Conservation (phyloP, 2,329 filamentous ascomycete species). For the Taxawa tesnikishii region DNA sequence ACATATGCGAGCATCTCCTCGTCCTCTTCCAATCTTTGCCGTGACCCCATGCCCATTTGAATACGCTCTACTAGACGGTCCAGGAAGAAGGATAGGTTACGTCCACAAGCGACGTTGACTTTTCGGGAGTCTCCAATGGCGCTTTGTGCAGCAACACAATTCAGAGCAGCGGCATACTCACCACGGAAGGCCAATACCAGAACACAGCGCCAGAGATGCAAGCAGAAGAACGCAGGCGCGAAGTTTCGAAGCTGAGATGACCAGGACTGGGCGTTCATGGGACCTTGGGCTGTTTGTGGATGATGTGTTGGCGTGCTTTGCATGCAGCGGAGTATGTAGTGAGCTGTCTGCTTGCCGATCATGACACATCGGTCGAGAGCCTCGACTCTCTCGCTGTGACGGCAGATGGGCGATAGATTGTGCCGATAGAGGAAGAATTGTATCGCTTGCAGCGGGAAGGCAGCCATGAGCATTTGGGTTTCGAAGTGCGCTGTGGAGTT, state of each 20-base stretch:
- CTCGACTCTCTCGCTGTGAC: conserved; percentile 50
- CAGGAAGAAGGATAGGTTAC: conserved; percentile 72
- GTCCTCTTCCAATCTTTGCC: conserved; percentile 46
- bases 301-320: conserved; percentile 24
- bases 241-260: conserved; percentile 50
- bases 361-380: conserved; percentile 68
- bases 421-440: conserved; percentile 81
- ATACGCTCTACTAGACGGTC: conserved; percentile 49
- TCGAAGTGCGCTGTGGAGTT: conserved; percentile 56
- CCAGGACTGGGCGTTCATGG: conserved; percentile 25
- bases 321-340: conserved; percentile 57
- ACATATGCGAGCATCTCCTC: conserved; percentile 83
- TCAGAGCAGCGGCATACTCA: conserved; percentile 59
- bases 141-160: conserved; percentile 59
- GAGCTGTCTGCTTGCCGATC: conserved; percentile 66
- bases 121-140: conserved; percentile 60
- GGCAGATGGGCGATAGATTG: conserved; percentile 65
- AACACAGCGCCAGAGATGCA: conserved; percentile 77
- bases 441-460: conserved; percentile 68
- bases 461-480: conserved; percentile 59
- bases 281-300: conserved; percentile 10
- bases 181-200: conserved; percentile 67
- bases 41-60: conserved; percentile 26
- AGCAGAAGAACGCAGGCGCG: conserved; percentile 63
- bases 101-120: conserved; percentile 66